Evolutionary conservation across 129 eudicot genomes (phyloP), one percentile per base, ranked within the genome.

Genomic region (Scalesia atractyloides): DNA sequence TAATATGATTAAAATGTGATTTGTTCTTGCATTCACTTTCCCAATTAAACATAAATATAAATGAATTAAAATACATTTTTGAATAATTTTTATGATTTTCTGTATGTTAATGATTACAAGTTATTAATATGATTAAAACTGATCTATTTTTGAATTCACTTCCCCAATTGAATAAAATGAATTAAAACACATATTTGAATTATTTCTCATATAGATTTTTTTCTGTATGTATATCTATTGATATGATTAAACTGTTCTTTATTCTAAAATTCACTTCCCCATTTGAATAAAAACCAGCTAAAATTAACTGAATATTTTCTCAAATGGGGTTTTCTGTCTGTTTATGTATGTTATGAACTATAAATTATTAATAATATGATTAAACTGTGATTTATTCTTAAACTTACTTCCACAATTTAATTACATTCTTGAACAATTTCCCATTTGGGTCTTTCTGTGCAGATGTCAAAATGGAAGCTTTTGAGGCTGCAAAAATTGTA

Each of bases 401-500:
- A 49, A 50, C 33, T 49, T 39, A 50, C 16, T 54, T 54, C 15
- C 30, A 2, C 3, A 52, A 5, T 33, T 6, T 34, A 10, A 10
- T 48, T 50, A 60, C 49, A 52, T 62, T 52, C 19, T n/a, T 71
- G 52, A 63, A 65, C 60, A 39, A 60, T 60, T 17, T 60, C 50
- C 58, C 26, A 52, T 79, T 69, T 78, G 65, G 84, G 24, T 10
- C n/a, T 77, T 68, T 78, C 2, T 64, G 64, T 26, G 30, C 78
- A 62, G 85, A 79, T 72, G 70, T 64, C 26, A 80, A 79, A 74
- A 89, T 86, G 92, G 92, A 86, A 69, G 37, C 83, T 39, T 69
- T 73, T 44, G 92, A 86, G 60, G 89, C 96, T 61, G 79, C 82
- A 33, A 84, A 82, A 72, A 56, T 78, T 73, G 78, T 89, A 14